Percentiles rank a stretch among this genome's conserved stretches.
These are phyloP conservation scores for Coniochaeta ligniaria DNA, from an alignment of 2,329 filamentous ascomycete genomes.

Conservation along the genomic window DNA sequence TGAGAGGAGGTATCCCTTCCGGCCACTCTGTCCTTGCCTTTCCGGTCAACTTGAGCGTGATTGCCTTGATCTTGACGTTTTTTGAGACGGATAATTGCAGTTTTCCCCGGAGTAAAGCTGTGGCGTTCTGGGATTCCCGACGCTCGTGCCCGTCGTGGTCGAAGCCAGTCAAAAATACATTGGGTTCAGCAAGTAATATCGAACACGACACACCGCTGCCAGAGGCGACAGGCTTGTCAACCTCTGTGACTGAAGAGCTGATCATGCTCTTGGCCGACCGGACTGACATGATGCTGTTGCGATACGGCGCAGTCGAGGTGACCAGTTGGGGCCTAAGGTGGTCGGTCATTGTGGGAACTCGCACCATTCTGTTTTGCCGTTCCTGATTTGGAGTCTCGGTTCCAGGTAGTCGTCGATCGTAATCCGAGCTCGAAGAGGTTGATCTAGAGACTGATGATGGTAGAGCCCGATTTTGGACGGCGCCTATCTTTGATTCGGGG, in stretches of 20 bases:
- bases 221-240: slow-evolving; percentile 69
- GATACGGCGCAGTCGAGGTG: slow-evolving; percentile 23
- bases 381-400: not conserved
- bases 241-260: slow-evolving; percentile 43
- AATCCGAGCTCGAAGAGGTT: not conserved
- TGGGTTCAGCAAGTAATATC: slow-evolving; percentile 72
- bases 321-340: slow-evolving; percentile 16
- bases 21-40: slow-evolving; percentile 91
- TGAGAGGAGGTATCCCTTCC: slow-evolving; percentile 85
- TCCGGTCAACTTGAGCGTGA: slow-evolving; percentile 80
- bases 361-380: not conserved
- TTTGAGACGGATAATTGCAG: slow-evolving; percentile 79
- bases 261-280: slow-evolving; percentile 43
- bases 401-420: not conserved
- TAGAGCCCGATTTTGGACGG: not conserved
- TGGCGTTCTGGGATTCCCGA: slow-evolving; percentile 52
- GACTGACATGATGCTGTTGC: slow-evolving; percentile 44
- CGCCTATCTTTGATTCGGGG: not conserved
- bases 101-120: slow-evolving; percentile 79
- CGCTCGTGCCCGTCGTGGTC: slow-evolving; percentile 57
- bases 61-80: slow-evolving; percentile 84
- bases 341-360: slow-evolving; percentile 20
- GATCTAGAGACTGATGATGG: not conserved
- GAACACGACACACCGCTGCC: slow-evolving; percentile 70
- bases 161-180: slow-evolving; percentile 72